These are phyloP conservation scores for Elaeis oleifera DNA, from an alignment of 202 grass and related monocot species.

Conservation along the genomic window DNA sequence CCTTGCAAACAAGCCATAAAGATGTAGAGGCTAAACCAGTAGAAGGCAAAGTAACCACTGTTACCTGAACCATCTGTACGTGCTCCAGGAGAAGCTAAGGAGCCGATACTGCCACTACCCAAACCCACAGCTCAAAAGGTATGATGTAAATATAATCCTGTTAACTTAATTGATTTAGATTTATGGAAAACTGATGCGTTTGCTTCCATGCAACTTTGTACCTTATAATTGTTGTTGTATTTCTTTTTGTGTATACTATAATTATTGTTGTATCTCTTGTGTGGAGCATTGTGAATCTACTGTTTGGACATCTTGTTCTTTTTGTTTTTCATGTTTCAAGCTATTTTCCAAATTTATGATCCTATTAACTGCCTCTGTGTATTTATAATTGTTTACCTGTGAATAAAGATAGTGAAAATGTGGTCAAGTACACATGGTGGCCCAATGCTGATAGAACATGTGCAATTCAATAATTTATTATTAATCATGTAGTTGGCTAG, in stretches of 20 bases:
- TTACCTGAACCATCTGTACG: conserved; percentile 30
- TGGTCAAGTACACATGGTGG: no score
- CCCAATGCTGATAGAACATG: no score
- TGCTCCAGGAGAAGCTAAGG: conserved; percentile 33
- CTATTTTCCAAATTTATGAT: no score
- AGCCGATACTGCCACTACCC: conserved; percentile 68
- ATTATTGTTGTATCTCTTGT: no score
- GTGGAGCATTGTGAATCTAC: no score
- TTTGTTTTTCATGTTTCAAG: no score
- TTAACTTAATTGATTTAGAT: background rate
- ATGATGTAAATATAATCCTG: conserved; percentile 8
- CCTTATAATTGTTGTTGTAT: background rate
- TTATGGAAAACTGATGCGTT: background rate
- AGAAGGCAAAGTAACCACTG: conserved; percentile 47
- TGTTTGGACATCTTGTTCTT: no score
- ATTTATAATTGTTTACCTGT: no score
- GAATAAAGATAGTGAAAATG: no score
- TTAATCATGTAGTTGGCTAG: no score
- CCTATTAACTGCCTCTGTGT: no score
- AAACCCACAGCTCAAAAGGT: conserved; percentile 59
- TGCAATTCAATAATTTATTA: no score
- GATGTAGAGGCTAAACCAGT: conserved; percentile 28
- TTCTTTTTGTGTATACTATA: background rate
- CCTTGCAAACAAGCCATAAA: conserved; percentile 29
- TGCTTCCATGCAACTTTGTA: background rate